Percentiles rank a stretch among this genome's conserved stretches.
phyloP scores from a whole-genome alignment of 257 asterid genomes.

The Galeopsis tetrahit region DNA sequence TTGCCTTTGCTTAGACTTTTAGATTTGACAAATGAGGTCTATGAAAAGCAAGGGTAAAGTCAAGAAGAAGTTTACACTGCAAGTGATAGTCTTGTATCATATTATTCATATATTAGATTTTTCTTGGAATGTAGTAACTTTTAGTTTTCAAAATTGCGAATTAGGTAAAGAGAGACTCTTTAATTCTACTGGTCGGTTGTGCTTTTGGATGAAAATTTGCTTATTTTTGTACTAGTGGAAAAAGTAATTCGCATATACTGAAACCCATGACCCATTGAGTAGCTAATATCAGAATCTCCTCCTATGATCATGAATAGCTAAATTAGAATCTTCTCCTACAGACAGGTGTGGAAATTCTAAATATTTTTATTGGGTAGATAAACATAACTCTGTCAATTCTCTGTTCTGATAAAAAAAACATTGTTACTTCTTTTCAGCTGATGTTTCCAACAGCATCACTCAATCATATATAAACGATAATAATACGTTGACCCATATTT shows the following conservation, averaged over 20 bases:
- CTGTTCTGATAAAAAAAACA: conserved; percentile 4
- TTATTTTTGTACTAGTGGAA: not conserved
- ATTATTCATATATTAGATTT: not conserved
- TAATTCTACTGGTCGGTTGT: not conserved
- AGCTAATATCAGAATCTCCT: conserved; percentile 5
- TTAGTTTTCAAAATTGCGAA: not conserved
- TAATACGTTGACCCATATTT: conserved; percentile 5
- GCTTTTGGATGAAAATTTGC: not conserved
- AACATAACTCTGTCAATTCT: not conserved
- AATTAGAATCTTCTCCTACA: conserved; percentile 2
- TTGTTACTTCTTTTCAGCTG: conserved; percentile 12
- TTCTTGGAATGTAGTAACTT: not conserved
- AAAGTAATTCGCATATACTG: not conserved
- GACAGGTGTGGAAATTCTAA: not conserved
- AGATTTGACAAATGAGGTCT: conserved; percentile 4
- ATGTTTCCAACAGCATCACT: conserved; percentile 1
- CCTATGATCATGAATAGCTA: not conserved
- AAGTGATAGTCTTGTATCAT: conserved; percentile 11
- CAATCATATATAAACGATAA: not conserved
- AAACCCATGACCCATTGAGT: conserved; percentile 2
- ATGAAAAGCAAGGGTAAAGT: conserved; percentile 6
- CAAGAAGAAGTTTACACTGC: conserved; percentile 10
- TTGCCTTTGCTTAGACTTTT: not conserved
- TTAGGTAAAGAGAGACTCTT: not conserved
- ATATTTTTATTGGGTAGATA: not conserved